A percentile compares a stretch with the other conserved stretches of the same genome.
Evolutionary conservation across 192 early-diverging fungal genomes (phyloP).

Genomic region (Chytriomyces sp.): DNA sequence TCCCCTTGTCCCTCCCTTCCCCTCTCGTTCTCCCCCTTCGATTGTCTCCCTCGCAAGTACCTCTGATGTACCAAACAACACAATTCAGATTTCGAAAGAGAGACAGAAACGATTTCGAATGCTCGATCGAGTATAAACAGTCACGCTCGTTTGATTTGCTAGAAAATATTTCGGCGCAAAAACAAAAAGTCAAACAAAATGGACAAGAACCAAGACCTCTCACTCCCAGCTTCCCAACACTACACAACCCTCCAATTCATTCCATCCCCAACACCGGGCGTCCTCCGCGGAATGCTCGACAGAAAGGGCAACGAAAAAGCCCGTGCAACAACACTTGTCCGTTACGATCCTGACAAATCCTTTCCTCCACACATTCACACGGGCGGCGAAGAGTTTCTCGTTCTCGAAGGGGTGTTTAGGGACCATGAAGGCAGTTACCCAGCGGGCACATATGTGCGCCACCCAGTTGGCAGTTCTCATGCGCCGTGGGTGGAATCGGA

Average conservation of each 20-base stretch:
- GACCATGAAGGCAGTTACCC: slow-evolving; percentile 41
- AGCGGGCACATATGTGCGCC: slow-evolving; percentile 36
- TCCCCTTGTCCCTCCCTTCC: too few relatives aligned
- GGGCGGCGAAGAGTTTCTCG: slow-evolving; percentile 46
- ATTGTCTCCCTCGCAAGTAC: too few relatives aligned
- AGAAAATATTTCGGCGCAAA: too few relatives aligned
- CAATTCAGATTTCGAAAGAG: too few relatives aligned
- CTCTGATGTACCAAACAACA: too few relatives aligned
- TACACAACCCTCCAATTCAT: slow-evolving; percentile 28
- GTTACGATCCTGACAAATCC: slow-evolving; percentile 29
- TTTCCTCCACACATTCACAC: slow-evolving; percentile 35
- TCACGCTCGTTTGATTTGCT: too few relatives aligned
- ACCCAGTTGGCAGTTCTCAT: slow-evolving; percentile 33
- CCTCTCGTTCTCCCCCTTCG: too few relatives aligned
- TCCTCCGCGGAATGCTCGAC: slow-evolving; percentile 23
- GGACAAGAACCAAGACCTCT: slow-evolving; percentile 33
- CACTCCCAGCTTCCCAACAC: slow-evolving; percentile 4
- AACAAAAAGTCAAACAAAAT: too few relatives aligned
- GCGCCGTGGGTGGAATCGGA: slow-evolving; percentile 29
- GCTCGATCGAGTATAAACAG: too few relatives aligned
- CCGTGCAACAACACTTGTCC: slow-evolving; percentile 37
- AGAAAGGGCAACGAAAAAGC: slow-evolving; percentile 34
- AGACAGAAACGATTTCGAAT: too few relatives aligned
- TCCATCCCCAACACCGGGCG: slow-evolving; percentile 4
- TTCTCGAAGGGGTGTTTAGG: slow-evolving; percentile 36